Evolutionary conservation across 257 asterid genomes (phyloP).

Genomic region (Solanum bulbocastanum): DNA sequence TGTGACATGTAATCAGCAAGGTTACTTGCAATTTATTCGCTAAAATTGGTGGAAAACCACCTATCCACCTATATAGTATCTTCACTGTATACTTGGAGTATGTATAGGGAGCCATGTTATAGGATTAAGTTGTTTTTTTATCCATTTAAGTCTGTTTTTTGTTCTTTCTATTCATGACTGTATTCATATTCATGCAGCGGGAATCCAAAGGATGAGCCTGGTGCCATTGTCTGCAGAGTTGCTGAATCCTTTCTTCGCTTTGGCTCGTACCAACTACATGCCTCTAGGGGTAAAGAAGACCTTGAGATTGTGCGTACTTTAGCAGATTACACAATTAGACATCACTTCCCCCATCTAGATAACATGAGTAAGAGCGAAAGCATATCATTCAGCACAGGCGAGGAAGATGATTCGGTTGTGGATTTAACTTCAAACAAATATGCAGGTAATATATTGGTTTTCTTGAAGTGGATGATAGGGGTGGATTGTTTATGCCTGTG

Average conservation of each 20-base stretch:
- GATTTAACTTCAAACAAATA: constrained; percentile 95
- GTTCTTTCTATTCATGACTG: not conserved
- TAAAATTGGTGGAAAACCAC: not conserved
- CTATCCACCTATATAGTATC: not conserved
- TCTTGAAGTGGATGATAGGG: not conserved
- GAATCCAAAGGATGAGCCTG: constrained; percentile 94
- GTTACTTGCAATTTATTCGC: not conserved
- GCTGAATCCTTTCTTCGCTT: constrained; percentile 89
- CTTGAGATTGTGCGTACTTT: constrained; percentile 61
- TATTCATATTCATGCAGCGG: constrained; percentile 50
- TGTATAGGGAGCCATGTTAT: not conserved
- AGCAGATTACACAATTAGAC: constrained; percentile 78
- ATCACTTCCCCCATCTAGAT: constrained; percentile 83
- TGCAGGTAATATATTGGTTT: constrained; percentile 40
- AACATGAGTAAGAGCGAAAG: constrained; percentile 70
- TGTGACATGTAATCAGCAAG: not conserved
- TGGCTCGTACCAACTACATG: constrained; percentile 95
- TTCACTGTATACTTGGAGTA: not conserved
- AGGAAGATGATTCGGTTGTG: constrained; percentile 70
- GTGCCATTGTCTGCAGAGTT: constrained; percentile 93
- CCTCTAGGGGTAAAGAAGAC: constrained; percentile 74
- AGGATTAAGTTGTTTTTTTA: not conserved
- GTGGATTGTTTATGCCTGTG: not conserved
- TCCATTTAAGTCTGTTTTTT: not conserved
- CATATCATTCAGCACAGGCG: constrained; percentile 77